phyloP scores from a whole-genome alignment of 371 early-diverging fungal genomes.

The Conidiobolus incongruus region DNA sequence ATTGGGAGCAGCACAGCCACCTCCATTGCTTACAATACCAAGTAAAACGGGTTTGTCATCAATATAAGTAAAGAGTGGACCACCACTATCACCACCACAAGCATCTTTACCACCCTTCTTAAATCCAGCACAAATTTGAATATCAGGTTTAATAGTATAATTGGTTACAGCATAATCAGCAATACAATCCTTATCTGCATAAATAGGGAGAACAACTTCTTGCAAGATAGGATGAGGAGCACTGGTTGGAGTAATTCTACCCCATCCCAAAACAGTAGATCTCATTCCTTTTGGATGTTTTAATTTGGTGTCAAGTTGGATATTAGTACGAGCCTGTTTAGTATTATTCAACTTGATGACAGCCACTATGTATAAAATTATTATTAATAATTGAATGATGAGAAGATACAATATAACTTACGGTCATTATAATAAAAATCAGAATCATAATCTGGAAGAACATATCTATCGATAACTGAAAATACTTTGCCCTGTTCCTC shows the following conservation, averaged over 20 bases:
- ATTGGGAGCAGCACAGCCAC: neutral
- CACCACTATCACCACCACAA: constrained; percentile 20
- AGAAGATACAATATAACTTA: too few relatives aligned
- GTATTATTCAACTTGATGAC: neutral
- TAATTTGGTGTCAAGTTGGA: neutral
- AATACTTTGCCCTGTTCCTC: neutral
- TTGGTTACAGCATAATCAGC: constrained; percentile 10
- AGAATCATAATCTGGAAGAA: neutral
- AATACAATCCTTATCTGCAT: constrained; percentile 6
- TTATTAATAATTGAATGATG: too few relatives aligned
- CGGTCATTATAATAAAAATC: neutral
- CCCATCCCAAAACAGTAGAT: constrained; percentile 18
- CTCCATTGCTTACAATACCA: neutral
- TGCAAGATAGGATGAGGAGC: constrained; percentile 7
- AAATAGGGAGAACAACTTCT: constrained; percentile 8
- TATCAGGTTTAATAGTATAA: constrained; percentile 8
- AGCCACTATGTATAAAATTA: neutral
- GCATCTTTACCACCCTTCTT: constrained; percentile 13
- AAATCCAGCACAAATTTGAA: constrained; percentile 14
- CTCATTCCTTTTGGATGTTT: constrained; percentile 7
- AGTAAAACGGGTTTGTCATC: neutral
- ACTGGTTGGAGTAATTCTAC: constrained; percentile 7
- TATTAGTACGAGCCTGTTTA: neutral
- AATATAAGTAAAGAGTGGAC: constrained; percentile 8
- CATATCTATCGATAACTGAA: constrained; percentile 1